Percentiles rank a stretch among this genome's conserved stretches.
Evolutionary conservation across 345 rosid species (phyloP).

Genomic region (Excoecaria cochinchinensis): DNA sequence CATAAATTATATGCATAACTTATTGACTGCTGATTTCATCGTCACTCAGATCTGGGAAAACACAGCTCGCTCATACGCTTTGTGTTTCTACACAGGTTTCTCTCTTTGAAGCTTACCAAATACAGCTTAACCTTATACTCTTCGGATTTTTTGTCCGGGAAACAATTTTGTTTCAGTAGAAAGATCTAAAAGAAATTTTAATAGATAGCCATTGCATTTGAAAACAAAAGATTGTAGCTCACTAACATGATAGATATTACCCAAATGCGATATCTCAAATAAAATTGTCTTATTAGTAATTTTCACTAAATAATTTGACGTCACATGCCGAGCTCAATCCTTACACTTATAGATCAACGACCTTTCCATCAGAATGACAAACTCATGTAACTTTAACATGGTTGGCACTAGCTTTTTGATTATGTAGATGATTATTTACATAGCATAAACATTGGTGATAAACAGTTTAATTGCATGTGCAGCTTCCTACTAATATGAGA

Average conservation of each 20-base stretch:
- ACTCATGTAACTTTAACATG: not conserved
- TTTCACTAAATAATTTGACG: not conserved
- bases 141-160: not conserved
- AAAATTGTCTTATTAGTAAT: not conserved
- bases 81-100: conserved; percentile 84
- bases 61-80: conserved; percentile 83
- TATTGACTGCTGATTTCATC: not conserved
- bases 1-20: not conserved
- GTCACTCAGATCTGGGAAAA: conserved; percentile 76
- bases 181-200: not conserved
- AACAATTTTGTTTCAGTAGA: not conserved
- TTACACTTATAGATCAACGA: not conserved
- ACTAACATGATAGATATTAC: not conserved
- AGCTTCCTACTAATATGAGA: conserved; percentile 81
- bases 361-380: not conserved
- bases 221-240: not conserved
- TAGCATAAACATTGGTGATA: not conserved
- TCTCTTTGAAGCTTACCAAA: conserved; percentile 8
- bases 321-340: not conserved
- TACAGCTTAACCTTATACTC: not conserved
- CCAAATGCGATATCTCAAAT: not conserved
- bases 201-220: not conserved
- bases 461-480: conserved; percentile 24
- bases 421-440: not conserved
- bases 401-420: not conserved